Evolutionary conservation across 2,329 filamentous ascomycete genomes (phyloP).

Genomic region (Aureobasidium sp.): DNA sequence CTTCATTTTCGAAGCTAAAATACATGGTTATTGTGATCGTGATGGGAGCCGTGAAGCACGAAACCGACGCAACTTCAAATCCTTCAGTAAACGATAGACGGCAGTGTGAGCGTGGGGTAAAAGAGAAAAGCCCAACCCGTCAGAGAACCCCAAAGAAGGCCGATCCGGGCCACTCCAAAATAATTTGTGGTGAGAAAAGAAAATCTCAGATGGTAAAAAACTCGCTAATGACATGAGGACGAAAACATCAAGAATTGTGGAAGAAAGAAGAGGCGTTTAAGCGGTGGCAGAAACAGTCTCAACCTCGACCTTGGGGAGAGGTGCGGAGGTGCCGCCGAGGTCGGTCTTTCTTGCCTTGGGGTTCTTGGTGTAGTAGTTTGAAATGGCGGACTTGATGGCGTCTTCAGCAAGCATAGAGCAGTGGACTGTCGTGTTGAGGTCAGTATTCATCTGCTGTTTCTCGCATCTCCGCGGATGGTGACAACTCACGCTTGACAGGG

Average conservation of each 20-base stretch:
- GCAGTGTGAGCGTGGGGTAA: conserved; percentile 4
- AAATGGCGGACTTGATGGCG: conserved; percentile 86
- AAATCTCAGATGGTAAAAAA: background rate
- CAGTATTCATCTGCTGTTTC: background rate
- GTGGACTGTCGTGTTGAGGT: conserved; percentile 53
- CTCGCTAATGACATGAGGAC: conserved; percentile 12
- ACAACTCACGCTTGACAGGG: conserved; percentile 70
- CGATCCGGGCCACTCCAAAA: conserved; percentile 9
- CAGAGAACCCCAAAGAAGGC: background rate
- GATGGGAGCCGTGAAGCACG: background rate
- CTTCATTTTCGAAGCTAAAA: background rate
- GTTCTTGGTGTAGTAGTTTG: conserved; percentile 88
- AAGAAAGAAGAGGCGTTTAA: background rate
- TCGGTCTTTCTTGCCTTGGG: conserved; percentile 67
- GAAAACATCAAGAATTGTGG: conserved; percentile 1
- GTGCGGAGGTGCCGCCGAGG: conserved; percentile 64
- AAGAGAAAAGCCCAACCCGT: background rate
- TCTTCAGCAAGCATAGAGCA: conserved; percentile 91
- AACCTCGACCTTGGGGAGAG: conserved; percentile 59
- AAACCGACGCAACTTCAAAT: background rate
- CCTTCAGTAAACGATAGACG: background rate
- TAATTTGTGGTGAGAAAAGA: background rate
- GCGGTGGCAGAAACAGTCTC: conserved; percentile 40
- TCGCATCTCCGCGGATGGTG: background rate
- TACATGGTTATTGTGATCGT: conserved; percentile 11